Base-by-base conservation (phyloP, 176 grass and related monocot species). In the Oryza meyeriana region DNA sequence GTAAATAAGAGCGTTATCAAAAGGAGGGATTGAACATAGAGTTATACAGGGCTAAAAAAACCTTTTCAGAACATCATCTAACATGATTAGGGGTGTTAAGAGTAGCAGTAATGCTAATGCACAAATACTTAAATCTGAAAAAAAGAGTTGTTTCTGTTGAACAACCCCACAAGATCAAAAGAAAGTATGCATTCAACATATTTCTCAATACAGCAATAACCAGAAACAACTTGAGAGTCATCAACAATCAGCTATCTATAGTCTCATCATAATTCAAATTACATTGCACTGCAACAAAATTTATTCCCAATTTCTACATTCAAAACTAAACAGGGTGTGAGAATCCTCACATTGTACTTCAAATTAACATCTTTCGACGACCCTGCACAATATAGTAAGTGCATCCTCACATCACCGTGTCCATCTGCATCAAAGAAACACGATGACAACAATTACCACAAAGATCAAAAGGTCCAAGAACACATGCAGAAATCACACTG, bases 361-460 rank as follows among this genome's bases (percentile, higher is more conserved):
- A n/a, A 77, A 18, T 2, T 26, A 72, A 38, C 57, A 77, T 67
- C 59, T 12, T 61, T 29, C 24, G 48, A 59, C 26, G 16, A 58
- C 38, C 29, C 30, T 72, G 33, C 64, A 57, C 10, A 80, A 1
- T 17, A 69, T 69, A 61, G 41, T 72, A 75, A 18, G 25, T 7
- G 66, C 20, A 78, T 45, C 57, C 16, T 62, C 24, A 0, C 45
- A 66, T 90, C 74, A 90, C 6, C 61, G 67, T 1, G 75, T 36
- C 74, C 84, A 82, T 48, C 88, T 86, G 83, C 83, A 83, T 42
- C 11, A 4, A 42, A 72, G 14, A 6, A 77, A 58, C 25, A 72
- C 2, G 45, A 25, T 31, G 17, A 45, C 32, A 63, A 18, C 69
- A 48, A 39, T 48, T 32, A 74, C 12, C 36, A 86, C 33, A 42